These are phyloP conservation scores for Russula sp. DNA, from an alignment of 768 basidiomycete species.

Conservation along the genomic window DNA sequence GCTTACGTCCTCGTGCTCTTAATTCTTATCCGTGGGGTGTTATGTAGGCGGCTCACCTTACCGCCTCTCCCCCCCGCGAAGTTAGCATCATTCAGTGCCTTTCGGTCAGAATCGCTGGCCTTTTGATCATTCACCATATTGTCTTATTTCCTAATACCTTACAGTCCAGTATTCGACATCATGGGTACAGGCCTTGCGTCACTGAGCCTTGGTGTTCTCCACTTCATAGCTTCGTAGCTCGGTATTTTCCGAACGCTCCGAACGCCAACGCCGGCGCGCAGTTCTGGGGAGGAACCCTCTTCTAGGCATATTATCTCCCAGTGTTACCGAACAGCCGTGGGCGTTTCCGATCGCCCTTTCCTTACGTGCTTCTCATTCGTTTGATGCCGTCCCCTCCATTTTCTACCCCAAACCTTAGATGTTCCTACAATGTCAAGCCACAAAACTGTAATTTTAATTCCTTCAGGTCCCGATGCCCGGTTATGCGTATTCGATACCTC, in stretches of 20 bases:
- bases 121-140: neutral
- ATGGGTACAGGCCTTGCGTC: neutral
- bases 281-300: neutral
- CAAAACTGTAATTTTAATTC: conserved; percentile 6
- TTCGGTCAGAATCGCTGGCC: neutral
- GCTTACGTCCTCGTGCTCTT: neutral
- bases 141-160: neutral
- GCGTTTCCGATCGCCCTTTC: conserved; percentile 8
- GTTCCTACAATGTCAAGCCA: neutral
- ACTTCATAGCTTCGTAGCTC: neutral
- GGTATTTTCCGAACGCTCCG: conserved; percentile 1
- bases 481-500: neutral
- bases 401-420: conserved; percentile 23
- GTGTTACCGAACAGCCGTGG: conserved; percentile 4
- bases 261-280: neutral
- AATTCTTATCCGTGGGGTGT: too few species aligned
- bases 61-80: too few species aligned
- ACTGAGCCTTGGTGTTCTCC: neutral
- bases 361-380: conserved; percentile 1
- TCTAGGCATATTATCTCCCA: neutral
- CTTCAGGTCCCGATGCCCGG: neutral
- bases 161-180: too few species aligned
- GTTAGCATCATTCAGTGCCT: neutral
- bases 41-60: too few species aligned
- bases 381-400: conserved; percentile 7